Evolutionary conservation across 225 moss, liverwort and hornwort species (phyloP), one percentile per base, ranked within the genome.

Genomic region (Lunularia cruciata): DNA sequence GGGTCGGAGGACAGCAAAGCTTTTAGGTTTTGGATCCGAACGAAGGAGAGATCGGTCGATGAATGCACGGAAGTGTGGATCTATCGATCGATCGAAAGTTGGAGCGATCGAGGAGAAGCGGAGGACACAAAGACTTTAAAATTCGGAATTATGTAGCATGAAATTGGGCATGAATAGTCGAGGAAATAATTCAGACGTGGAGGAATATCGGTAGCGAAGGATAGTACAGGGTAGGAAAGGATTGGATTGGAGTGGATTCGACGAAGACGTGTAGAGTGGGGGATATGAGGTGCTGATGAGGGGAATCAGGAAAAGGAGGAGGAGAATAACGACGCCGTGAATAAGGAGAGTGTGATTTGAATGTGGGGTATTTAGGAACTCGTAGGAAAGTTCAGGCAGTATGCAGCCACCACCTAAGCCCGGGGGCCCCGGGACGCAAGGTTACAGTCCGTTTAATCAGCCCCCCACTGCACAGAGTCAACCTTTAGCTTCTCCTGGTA

Each of bases 331-430:
- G 27, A 65, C 47, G 27, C 47, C 47, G 47, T 65, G 42, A 30
- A 32, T 27, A 47, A 14, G 8, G 51, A 23, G 30, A 55, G 55
- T 42, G 28, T 26, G 39, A 22, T 14, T 60, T 71, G 61, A 60
- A 71, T 71, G 71, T 60, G 60, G 70, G 39, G 57, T 43, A 70
- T 40, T 70, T 59, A 70, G 46, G 43, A 39, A 38, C 19, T 10
- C 11, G 28, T 39, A 43, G 35, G 11, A 20, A 69, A 55, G n/a
- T 30, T 70, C 12, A 57, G 47, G 60, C 59, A 71, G 12, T 8
- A 71, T 61, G 60, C 59, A 59, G 47, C 70, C 56, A 70, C 71
- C 71, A 48, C 60, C 71, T 3, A 55, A 45, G 57, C 69, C 69
- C 57, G 69, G 69, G 39, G 69, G 37, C n/a, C 71, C 71, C 32